Evolutionary conservation across 106 monocot genomes (phyloP).

Genomic region (Phalaenopsis aphrodite): DNA sequence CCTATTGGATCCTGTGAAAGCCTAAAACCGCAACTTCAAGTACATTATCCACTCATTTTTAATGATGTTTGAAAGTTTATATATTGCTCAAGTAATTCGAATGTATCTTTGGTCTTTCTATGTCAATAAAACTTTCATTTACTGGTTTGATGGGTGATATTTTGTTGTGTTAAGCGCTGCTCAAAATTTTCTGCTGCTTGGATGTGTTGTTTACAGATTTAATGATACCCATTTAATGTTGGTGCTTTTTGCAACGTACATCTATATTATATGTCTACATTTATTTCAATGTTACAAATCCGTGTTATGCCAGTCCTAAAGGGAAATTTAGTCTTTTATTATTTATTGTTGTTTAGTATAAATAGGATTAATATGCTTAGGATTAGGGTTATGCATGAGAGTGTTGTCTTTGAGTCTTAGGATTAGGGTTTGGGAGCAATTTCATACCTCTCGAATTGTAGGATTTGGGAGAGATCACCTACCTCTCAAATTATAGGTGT

Average conservation of each 20-base stretch:
- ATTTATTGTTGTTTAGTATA: too few relatives aligned
- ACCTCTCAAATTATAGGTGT: too few relatives aligned
- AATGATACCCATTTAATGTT: background rate
- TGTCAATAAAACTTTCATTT: background rate
- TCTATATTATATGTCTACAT: too few relatives aligned
- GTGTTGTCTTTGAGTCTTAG: too few relatives aligned
- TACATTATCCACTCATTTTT: slow-evolving; percentile 13
- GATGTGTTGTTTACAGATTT: background rate
- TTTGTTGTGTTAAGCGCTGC: background rate
- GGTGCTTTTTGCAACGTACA: background rate
- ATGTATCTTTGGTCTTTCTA: background rate
- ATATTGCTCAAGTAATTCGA: background rate
- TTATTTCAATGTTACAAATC: too few relatives aligned
- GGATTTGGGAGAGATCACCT: too few relatives aligned
- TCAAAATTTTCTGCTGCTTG: background rate
- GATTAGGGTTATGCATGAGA: too few relatives aligned
- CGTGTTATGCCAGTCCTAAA: too few relatives aligned
- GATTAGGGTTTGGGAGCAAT: too few relatives aligned
- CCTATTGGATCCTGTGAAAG: slow-evolving; percentile 22
- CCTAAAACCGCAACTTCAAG: slow-evolving; percentile 69
- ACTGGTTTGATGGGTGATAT: background rate
- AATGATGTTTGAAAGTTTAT: background rate
- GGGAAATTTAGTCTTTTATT: too few relatives aligned
- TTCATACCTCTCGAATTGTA: too few relatives aligned
- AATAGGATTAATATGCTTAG: too few relatives aligned